Evolutionary conservation across 148 eudicot species (phyloP), one percentile per base, ranked within the genome.

Genomic region (Mesembryanthemum crystallinum): DNA sequence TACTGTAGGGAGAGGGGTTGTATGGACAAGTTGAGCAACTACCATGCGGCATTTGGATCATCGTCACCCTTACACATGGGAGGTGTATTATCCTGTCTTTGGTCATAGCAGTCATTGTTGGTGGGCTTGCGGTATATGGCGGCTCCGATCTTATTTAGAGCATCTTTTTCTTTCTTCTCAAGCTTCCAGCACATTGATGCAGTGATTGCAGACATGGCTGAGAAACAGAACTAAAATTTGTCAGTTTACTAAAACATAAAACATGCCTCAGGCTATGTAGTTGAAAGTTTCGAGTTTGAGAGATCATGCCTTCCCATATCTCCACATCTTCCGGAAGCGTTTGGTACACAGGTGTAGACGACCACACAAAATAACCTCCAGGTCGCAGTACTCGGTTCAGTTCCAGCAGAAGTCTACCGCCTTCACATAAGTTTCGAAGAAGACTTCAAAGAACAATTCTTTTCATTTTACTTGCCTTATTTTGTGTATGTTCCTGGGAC

Each of bases 41-140:
- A 93, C 98, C 98, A 91, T 73, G 98, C 91, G 55, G 97, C 98
- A 78, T 91, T 90, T 72, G 94, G 87, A 85, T 93, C 98, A 67
- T 91, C 97, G 49, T 88, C 87, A 67, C 21, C 52, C 75, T 87
- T 85, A 71, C 98, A 93, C 89, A 91, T 86, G 28, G 91, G 92
- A 60, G 97, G 96, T 14, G 5, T 45, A 23, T 85, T 79, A 49
- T 84, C 76, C 71, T 85, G 78, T 81, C 98, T 82, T 78, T 87
- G 77, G 8, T 91, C 85, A 78, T 93, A 93, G 69, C 98, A 93
- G 43, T 88, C 87, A 47, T 93, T 93, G 61, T 79, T 79, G 61
- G 60, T 79, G 59, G 98, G 92, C 80, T 93, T 93, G 43, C 80
- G 91, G 81, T 82, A 93, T 59, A 91, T 79, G 51, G 97, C 98